These are phyloP conservation scores for Candida boleticola DNA, from an alignment of 805 yeast species.

Conservation along the genomic window DNA sequence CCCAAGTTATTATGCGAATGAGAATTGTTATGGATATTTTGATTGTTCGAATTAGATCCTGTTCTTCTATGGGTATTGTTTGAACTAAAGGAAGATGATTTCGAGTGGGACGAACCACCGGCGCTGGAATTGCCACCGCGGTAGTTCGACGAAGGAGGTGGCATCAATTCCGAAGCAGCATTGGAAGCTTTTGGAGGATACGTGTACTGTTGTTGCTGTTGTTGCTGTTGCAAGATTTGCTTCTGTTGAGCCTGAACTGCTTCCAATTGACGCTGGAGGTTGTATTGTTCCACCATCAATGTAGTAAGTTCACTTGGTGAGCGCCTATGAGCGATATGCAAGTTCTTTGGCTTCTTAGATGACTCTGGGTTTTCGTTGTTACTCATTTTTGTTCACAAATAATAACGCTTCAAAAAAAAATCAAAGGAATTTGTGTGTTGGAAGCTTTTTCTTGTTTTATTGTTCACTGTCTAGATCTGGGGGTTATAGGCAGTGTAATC, in stretches of 20 bases:
- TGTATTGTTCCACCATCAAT: conserved; percentile 87
- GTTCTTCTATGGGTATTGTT: conserved; percentile 14
- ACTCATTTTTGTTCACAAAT: neutral
- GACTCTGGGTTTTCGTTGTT: conserved; percentile 2
- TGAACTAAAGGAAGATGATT: conserved; percentile 26
- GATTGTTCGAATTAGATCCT: conserved; percentile 16
- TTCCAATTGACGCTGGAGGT: conserved; percentile 89
- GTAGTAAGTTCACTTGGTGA: conserved; percentile 95
- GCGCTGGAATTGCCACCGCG: conserved; percentile 13
- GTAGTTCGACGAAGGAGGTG: conserved; percentile 21
- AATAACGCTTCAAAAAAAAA: conserved; percentile 1
- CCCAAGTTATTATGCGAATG: neutral
- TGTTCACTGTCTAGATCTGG: no score
- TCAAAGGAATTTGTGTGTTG: conserved; percentile 8
- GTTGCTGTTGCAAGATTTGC: conserved; percentile 70
- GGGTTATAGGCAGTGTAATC: no score
- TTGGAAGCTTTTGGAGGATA: conserved; percentile 19
- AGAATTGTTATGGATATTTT: conserved; percentile 8
- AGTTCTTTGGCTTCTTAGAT: conserved; percentile 31
- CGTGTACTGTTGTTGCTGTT: conserved; percentile 22
- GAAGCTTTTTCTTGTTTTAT: no score
- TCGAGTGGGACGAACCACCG: conserved; percentile 6
- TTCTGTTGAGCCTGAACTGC: conserved; percentile 90
- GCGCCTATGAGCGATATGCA: conserved; percentile 95
- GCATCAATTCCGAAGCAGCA: conserved; percentile 17